phyloP scores from a whole-genome alignment of 2,329 filamentous ascomycete species.

The Pestalotiopsis sp. region DNA sequence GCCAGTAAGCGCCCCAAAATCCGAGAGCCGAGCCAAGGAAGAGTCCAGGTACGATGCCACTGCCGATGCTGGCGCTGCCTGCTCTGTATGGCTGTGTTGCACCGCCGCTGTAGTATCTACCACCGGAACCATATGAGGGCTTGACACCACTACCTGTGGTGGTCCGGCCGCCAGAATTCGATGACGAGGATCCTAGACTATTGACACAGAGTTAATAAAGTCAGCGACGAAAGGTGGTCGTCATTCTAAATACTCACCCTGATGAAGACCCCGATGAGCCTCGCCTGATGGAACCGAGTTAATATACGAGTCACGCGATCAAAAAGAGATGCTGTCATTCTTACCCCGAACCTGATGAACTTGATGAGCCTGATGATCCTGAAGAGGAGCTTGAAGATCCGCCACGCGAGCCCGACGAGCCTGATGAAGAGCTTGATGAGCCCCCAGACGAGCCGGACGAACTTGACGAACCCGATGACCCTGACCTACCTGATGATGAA shows the following conservation, averaged over 20 bases:
- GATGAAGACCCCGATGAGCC: constrained; percentile 9
- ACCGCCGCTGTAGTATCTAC: constrained; percentile 68
- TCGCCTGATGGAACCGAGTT: not conserved
- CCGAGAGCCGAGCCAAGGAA: constrained; percentile 49
- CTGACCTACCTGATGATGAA: constrained; percentile 22
- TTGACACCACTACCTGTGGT: constrained; percentile 59
- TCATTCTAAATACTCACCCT: not conserved
- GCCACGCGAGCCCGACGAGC: constrained; percentile 28
- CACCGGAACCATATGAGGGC: constrained; percentile 63
- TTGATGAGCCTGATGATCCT: constrained; percentile 25
- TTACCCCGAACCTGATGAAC: constrained; percentile 24
- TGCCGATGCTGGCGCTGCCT: constrained; percentile 47
- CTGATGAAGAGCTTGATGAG: constrained; percentile 18
- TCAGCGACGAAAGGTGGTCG: not conserved
- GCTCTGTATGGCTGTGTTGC: constrained; percentile 61
- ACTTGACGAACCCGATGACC: constrained; percentile 20
- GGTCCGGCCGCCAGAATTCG: constrained; percentile 54
- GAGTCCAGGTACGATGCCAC: constrained; percentile 57
- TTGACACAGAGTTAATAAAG: not conserved
- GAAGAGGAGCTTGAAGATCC: constrained; percentile 5
- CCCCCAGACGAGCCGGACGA: constrained; percentile 28
- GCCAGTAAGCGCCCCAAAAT: constrained; percentile 64
- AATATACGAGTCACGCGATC: not conserved
- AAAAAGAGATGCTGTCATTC: not conserved
- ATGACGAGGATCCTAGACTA: constrained; percentile 26